Evolutionary conservation across 495 filamentous ascomycete genomes (phyloP).

Genomic region (Aspergillus cristatus): DNA sequence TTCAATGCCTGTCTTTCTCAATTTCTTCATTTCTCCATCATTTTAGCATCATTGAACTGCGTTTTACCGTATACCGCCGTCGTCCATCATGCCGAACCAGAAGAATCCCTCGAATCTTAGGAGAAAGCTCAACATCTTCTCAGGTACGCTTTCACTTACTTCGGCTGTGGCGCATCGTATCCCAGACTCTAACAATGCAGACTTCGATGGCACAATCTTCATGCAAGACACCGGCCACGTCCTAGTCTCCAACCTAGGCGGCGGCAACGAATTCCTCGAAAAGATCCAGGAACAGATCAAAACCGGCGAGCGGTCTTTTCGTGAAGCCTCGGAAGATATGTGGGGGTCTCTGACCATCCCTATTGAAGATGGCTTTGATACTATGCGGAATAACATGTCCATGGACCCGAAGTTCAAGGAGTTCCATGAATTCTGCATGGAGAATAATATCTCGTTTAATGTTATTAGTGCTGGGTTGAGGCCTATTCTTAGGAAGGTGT

Average conservation of each 20-base stretch:
- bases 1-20: not conserved
- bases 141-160: slow-evolving; percentile 14
- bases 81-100: not conserved
- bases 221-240: slow-evolving; percentile 73
- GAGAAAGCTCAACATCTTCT: slow-evolving; percentile 26
- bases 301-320: slow-evolving; percentile 56
- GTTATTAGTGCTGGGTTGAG: slow-evolving; percentile 66
- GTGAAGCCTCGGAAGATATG: slow-evolving; percentile 71
- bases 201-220: slow-evolving; percentile 73
- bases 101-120: not conserved
- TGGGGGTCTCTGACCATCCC: slow-evolving; percentile 61
- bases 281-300: slow-evolving; percentile 60
- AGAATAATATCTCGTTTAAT: slow-evolving; percentile 60
- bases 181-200: slow-evolving; percentile 20
- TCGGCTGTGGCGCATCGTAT: too few relatives aligned
- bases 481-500: slow-evolving; percentile 51
- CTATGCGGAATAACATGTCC: slow-evolving; percentile 55
- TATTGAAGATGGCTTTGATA: slow-evolving; percentile 64
- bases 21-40: too few relatives aligned
- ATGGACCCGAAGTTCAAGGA: slow-evolving; percentile 57
- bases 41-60: too few relatives aligned
- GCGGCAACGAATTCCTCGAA: slow-evolving; percentile 45
- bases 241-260: slow-evolving; percentile 60
- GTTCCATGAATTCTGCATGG: slow-evolving; percentile 59
- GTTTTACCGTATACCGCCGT: too few relatives aligned